Evolutionary conservation across 164 flowering plant genomes (phyloP).

Genomic region (Platanus orientalis): DNA sequence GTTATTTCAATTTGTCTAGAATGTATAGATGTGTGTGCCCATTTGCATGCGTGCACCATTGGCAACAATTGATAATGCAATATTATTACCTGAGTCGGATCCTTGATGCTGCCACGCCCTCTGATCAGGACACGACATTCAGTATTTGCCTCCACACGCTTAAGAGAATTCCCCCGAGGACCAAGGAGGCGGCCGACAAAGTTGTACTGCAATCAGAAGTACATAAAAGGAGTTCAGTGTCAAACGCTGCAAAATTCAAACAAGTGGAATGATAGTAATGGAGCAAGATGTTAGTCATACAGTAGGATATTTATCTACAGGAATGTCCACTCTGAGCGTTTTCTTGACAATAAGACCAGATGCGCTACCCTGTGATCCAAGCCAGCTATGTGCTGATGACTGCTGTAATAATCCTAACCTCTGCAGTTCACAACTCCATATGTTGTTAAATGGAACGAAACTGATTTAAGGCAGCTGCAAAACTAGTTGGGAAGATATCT

Average conservation of each 20-base stretch:
- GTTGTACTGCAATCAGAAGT: constrained; percentile 72
- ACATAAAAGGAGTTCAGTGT: background rate
- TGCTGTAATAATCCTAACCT: constrained; percentile 58
- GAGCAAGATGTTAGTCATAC: constrained; percentile 29
- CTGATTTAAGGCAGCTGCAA: background rate
- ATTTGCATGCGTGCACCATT: background rate
- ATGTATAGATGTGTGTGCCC: background rate
- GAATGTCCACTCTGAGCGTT: constrained; percentile 89
- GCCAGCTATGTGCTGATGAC: constrained; percentile 73
- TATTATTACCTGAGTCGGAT: constrained; percentile 70
- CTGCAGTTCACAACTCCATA: constrained; percentile 40
- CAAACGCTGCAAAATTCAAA: background rate
- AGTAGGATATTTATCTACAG: constrained; percentile 80
- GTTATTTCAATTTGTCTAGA: background rate
- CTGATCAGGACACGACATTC: constrained; percentile 96
- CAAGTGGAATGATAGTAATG: too few relatives aligned
- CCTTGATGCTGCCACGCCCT: constrained; percentile 98
- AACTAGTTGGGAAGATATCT: background rate
- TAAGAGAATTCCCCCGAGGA: constrained; percentile 96
- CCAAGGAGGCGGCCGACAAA: constrained; percentile 99
- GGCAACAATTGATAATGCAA: background rate
- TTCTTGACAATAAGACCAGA: constrained; percentile 83
- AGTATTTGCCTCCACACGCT: constrained; percentile 95
- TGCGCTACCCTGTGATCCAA: constrained; percentile 75
- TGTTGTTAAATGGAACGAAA: constrained; percentile 8